Evolutionary conservation across 1,284 basidiomycete genomes (phyloP), one percentile per base, ranked within the genome.

Genomic region (Papiliotrema fonsecae): DNA sequence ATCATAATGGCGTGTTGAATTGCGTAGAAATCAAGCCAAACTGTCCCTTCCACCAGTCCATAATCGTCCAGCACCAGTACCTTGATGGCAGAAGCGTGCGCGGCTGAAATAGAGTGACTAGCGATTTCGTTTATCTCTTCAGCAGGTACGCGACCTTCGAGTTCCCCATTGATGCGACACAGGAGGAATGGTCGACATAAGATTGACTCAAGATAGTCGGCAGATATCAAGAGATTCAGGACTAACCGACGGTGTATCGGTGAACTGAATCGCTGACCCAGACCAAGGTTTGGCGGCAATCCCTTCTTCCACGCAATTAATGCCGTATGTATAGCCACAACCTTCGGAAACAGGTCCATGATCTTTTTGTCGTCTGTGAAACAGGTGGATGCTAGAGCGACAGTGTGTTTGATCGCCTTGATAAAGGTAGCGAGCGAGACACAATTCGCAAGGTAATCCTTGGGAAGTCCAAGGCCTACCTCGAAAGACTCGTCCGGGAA

Each of bases 1-100:
- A 59, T 52, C 50, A 59, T 52, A 30, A 52, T 50, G 25, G 54
- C 54, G 36, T 59, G 57, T 22, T 56, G 52, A 5, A 47, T 43
- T 16, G 50, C 45, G 39, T 52, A 55, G 27, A 54, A 56, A 45
- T 59, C 57, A 16, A 59, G 50, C 42, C 45, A 56, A 16, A 54
- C 50, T 10, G 47, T 37, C 13, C 38, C 41, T 22, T 54, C 56
- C 6, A 52, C 31, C 4, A 50, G 32, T 11, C 31, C 45, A 35
- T 45, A 22, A 16, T 39, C 36, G 7, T 43, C 47, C 13, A 54
- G 36, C 2, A 47, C 30, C 22, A 51, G 42, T 10, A 54, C 49
- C 31, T 51, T 51, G 19, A 41, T 49, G 11, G 42, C 47, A 3
- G 49, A 38, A 10, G 44, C 40, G 19, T 53, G 43, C 6, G 55